Base-by-base conservation (phyloP, 805 yeast genomes). In the Candida koratica region DNA sequence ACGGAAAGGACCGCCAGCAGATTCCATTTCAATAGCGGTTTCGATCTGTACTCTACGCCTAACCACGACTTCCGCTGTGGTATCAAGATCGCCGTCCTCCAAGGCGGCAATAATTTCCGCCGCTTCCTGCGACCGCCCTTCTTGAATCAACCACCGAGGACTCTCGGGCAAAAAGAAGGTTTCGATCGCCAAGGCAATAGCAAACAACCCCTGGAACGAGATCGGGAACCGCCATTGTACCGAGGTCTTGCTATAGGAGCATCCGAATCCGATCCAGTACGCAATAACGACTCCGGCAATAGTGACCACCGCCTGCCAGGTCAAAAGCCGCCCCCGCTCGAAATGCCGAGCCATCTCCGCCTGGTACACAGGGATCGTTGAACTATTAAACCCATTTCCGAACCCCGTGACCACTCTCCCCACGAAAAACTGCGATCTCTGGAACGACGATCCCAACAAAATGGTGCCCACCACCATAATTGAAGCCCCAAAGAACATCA, bases 251-350 rank as follows among this genome's bases (percentile, higher is more conserved):
- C 79, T 80, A 46, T 77, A 80, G 2, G 84, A 81, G 58, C 82
- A 81, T 22, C 79, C 84, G 32, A 67, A 56, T 51, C 72, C 74
- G 52, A 83, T 73, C 68, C 81, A 75, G 4, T 67, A 81, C 13
- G 89, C 86, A 51, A 82, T 67, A 50, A 81, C 69, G 17, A 87
- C 68, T 44, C 86, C 83, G 36, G 77, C 77, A 36, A 89, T 81
- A 25, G 77, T 68, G 32, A 73, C 63, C 5, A 89, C 62, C 58
- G 61, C 70, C 65, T 40, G 71, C 59, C 55, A 60, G 45, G 39
- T 61, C 48, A 57, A 64, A 42, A 61, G 57, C 44, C 52, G 47
- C 43, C 61, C 68, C 56, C 66, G 58, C 46, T 55, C 60, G 48
- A 57, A 64, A 30, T 65, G 69, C 46, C 58, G 56, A 23, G 72